These are phyloP conservation scores for Penicillium sp. DNA, from an alignment of 2,329 filamentous ascomycete species.

Conservation along the genomic window DNA sequence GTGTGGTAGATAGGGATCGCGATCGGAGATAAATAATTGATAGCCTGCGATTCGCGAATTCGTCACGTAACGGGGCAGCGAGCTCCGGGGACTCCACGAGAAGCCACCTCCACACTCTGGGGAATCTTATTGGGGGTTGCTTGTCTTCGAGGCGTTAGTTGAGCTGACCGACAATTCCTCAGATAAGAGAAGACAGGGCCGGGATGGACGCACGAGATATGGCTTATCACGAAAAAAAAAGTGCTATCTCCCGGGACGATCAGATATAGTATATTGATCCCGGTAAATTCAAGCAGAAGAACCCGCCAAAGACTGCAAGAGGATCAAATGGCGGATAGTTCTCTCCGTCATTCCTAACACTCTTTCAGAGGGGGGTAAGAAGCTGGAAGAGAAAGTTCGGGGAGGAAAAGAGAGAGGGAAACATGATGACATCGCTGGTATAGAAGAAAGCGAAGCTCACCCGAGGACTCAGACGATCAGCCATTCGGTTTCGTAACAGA, in stretches of 20 bases:
- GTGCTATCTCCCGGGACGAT: conserved; percentile 15
- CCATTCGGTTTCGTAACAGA: conserved; percentile 27
- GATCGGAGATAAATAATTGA: conserved; percentile 15
- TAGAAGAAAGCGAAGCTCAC: not conserved
- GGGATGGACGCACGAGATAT: conserved; percentile 20
- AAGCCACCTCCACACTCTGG: not conserved
- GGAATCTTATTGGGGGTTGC: not conserved
- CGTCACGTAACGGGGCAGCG: conserved; percentile 17
- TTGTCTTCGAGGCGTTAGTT: not conserved
- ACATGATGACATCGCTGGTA: not conserved
- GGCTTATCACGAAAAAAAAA: conserved; percentile 23
- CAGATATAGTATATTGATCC: not conserved
- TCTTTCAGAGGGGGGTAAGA: not conserved
- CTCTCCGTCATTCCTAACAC: conserved; percentile 31
- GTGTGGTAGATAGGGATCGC: not conserved
- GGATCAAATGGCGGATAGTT: conserved; percentile 29
- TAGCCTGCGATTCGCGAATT: conserved; percentile 13
- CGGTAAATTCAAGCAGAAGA: conserved; percentile 14
- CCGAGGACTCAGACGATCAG: conserved; percentile 19
- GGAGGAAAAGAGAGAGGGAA: not conserved
- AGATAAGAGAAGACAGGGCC: not conserved
- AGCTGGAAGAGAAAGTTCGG: not conserved
- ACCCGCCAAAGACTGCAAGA: conserved; percentile 29
- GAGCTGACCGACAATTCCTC: conserved; percentile 1
- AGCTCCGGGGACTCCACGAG: conserved; percentile 10